Evolutionary conservation across 768 basidiomycete genomes (phyloP).

Genomic region (Lactarius sanguifluus): DNA sequence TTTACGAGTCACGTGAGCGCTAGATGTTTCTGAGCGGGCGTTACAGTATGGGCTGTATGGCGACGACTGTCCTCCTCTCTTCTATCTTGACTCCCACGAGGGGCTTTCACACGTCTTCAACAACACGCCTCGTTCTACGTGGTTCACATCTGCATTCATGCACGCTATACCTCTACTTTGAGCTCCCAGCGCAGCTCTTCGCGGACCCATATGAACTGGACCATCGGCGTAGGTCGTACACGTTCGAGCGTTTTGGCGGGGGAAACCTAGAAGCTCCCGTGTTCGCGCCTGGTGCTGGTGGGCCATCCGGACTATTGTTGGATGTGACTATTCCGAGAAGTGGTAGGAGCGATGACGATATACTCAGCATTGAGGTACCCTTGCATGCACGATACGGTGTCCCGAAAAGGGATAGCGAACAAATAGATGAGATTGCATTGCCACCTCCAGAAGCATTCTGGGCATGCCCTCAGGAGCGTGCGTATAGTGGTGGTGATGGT

Average conservation of each 20-base stretch:
- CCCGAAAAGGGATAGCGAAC: conserved; percentile 7
- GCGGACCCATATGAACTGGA: conserved; percentile 14
- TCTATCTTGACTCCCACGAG: conserved; percentile 10
- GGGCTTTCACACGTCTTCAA: conserved; percentile 21
- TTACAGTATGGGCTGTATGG: too few species aligned
- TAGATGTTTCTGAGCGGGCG: too few species aligned
- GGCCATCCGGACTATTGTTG: background rate
- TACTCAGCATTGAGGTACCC: conserved; percentile 1
- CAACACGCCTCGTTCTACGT: conserved; percentile 16
- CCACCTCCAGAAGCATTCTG: conserved; percentile 21
- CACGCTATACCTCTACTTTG: background rate
- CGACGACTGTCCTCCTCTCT: conserved; percentile 7
- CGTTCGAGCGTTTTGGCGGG: conserved; percentile 23
- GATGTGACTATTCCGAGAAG: background rate
- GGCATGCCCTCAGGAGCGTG: conserved; percentile 5
- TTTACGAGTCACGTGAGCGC: background rate
- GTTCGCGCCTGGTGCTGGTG: conserved; percentile 1
- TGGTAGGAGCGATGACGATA: background rate
- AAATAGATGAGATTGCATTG: conserved; percentile 13
- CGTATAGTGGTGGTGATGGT: background rate
- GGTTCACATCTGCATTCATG: background rate
- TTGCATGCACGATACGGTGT: conserved; percentile 4
- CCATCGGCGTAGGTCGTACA: conserved; percentile 11
- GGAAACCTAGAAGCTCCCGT: conserved; percentile 19
- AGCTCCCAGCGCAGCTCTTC: conserved; percentile 1